Conservation (phyloP, 352 stramenopile species). For the Globisporangium spinosum region DNA sequence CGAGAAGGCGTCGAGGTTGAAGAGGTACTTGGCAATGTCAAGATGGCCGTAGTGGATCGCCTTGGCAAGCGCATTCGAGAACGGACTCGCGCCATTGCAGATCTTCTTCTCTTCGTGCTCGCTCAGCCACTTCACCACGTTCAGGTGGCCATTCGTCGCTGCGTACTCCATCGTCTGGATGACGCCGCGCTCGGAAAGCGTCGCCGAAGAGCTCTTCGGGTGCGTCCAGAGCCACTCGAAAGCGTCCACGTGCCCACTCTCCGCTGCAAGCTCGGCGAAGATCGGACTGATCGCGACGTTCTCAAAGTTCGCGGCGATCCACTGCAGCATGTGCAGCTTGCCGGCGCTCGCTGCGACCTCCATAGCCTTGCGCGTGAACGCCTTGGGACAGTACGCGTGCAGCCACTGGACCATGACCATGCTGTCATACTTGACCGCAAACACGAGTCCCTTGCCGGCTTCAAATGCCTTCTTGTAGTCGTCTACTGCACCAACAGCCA, state of each 20-base stretch:
- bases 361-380: neutral
- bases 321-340: neutral
- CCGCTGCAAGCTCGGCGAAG: neutral
- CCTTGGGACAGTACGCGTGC: conserved; percentile 1
- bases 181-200: neutral
- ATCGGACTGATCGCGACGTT: neutral
- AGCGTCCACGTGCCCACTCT: neutral
- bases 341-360: neutral
- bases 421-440: neutral
- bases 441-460: neutral
- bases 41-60: neutral
- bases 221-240: neutral
- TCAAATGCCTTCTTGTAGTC: neutral
- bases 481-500: neutral
- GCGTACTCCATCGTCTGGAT: neutral
- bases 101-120: neutral
- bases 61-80: neutral
- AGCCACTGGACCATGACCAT: neutral
- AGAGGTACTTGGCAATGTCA: neutral
- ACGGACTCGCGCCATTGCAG: neutral
- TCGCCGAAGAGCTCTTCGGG: neutral
- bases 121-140: neutral
- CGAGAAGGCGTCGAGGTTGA: neutral
- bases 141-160: neutral
- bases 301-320: neutral